Evolutionary conservation across 345 rosid species (phyloP).

Genomic region (Citrus hindsii): DNA sequence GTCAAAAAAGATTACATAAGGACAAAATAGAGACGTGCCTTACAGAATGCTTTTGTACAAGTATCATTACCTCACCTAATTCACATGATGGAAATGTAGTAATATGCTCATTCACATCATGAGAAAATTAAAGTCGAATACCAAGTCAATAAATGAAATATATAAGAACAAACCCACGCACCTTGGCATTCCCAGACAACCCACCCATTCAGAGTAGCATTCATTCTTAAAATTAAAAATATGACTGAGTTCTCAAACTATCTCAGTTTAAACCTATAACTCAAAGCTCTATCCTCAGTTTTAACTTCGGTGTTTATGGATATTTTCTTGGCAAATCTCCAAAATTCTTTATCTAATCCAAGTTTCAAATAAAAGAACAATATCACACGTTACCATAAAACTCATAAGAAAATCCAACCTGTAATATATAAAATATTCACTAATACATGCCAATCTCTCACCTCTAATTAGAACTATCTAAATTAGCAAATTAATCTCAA

Average conservation of each 20-base stretch:
- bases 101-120: neutral
- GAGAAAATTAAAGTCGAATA: neutral
- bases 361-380: neutral
- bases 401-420: neutral
- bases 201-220: neutral
- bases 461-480: neutral
- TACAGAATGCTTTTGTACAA: no score
- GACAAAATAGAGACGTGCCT: neutral
- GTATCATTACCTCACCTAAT: neutral
- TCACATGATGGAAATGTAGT: neutral
- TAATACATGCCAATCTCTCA: neutral
- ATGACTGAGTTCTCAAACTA: neutral
- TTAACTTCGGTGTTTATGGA: neutral
- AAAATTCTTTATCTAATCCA: neutral
- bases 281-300: neutral
- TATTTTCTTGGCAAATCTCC: neutral
- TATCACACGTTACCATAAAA: neutral
- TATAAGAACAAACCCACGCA: neutral
- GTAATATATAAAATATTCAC: neutral
- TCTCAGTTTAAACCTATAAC: neutral
- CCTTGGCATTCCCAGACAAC: neutral
- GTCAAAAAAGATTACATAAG: constrained; percentile 4
- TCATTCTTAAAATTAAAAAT: neutral
- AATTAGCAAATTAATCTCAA: neutral
- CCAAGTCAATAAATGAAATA: neutral